Base-by-base conservation (phyloP, 768 basidiomycete genomes). In the Mycena metata region DNA sequence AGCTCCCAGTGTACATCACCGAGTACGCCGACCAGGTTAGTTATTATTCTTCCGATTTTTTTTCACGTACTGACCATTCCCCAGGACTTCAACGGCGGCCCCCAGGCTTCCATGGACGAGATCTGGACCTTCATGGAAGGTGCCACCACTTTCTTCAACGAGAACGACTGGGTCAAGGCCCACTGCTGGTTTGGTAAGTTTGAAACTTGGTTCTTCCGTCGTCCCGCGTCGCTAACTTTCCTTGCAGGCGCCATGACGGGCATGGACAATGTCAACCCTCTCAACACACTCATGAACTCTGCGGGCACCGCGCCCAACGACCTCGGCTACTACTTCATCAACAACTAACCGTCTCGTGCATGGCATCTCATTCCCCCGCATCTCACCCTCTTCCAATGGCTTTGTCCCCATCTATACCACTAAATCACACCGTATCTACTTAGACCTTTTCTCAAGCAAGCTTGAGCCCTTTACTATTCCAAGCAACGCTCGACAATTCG, bases 1-100 rank as follows among this genome's bases (percentile, higher is more conserved):
- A 64, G 45, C 69, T 71, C 47, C 67, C 67, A 15, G 67, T 69
- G 19, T 60, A 71, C 15, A 35, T 69, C 65, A 91, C 91, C 5
- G 94, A 96, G 74, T 90, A 87, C 72, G 93, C 92, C 67, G 90
- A 88, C 80, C 82, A 89, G 81, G 91, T 88, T 66, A 19, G 66
- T n/a, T 66, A 21, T 8, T 6, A 12, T 24, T 56, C 36, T 21
- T 23, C 42, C 50, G 5, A 3, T 2, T 19, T 23, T 42, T 36
- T 60, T 17, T 17, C 16, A 3, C 36, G 12, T 6, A 15, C 36
- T 64, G 26, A 57, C 24, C 47, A 33, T 50, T 43, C 33, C 36
- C 26, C 64, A 92, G 88, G 83, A 90, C 80, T 93, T 89, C 76
- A 78, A 78, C 70, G 83, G 83, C 13, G 83, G 82, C 21, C 67